phyloP scores from a whole-genome alignment of 768 basidiomycete genomes.

The Russula ochroleuca region DNA sequence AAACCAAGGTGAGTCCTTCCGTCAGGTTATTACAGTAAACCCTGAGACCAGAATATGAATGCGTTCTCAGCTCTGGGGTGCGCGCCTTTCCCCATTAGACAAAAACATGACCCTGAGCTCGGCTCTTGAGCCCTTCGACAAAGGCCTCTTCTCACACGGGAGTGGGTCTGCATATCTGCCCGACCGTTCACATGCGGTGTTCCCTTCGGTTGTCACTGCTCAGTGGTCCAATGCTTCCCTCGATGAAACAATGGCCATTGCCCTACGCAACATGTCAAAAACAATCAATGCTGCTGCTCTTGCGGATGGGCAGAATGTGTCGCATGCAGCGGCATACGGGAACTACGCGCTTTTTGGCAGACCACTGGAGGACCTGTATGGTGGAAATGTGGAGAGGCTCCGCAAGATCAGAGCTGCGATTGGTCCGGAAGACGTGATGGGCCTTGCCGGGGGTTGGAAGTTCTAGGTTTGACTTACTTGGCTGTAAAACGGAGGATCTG shows the following conservation, averaged over 20 bases:
- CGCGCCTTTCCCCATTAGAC: no score
- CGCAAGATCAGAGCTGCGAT: neutral
- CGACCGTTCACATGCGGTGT: neutral
- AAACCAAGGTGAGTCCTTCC: no score
- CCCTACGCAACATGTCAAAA: conserved; percentile 31
- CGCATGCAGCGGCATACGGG: neutral
- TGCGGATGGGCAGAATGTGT: conserved; percentile 27
- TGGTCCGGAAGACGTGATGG: conserved; percentile 30
- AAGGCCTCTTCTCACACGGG: no score
- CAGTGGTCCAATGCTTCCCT: conserved; percentile 26
- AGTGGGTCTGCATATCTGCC: conserved; percentile 16
- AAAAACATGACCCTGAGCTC: no score
- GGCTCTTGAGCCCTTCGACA: no score
- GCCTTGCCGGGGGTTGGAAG: conserved; percentile 29
- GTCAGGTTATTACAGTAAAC: no score
- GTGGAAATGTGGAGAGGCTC: neutral
- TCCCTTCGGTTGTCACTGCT: neutral
- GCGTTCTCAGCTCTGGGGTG: no score
- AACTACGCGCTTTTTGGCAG: conserved; percentile 1
- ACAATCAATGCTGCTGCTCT: neutral
- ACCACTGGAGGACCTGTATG: neutral
- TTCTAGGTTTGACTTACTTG: neutral
- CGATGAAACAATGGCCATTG: conserved; percentile 42
- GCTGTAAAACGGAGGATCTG: no score
- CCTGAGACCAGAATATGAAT: no score